phyloP scores from a whole-genome alignment of 805 yeast species.

The Sugiyamaella floridensis region DNA sequence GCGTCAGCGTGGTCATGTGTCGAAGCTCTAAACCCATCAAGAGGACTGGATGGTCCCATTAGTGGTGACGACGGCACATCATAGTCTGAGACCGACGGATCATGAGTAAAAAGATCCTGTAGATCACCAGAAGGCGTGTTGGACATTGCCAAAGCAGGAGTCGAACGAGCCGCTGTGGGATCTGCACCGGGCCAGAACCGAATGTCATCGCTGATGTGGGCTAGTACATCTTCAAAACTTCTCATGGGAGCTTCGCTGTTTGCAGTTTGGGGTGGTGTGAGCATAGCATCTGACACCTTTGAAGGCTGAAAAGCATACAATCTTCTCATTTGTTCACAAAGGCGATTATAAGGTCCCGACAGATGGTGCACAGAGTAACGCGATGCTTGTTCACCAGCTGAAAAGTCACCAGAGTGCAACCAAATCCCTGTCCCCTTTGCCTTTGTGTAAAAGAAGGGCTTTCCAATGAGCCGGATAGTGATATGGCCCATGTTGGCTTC shows the following conservation, averaged over 20 bases:
- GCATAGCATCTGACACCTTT: constrained; percentile 8
- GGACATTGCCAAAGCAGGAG: not conserved
- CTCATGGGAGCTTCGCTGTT: not conserved
- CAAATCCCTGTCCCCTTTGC: constrained; percentile 10
- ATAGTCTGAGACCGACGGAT: constrained; percentile 3
- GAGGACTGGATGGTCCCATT: not conserved
- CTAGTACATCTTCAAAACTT: not conserved
- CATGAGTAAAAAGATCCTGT: not conserved
- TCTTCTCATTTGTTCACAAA: constrained; percentile 12
- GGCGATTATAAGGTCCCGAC: constrained; percentile 11
- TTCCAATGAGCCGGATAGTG: constrained; percentile 7
- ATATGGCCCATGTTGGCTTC: constrained; percentile 12
- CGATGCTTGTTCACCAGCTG: constrained; percentile 14
- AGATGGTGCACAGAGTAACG: constrained; percentile 9
- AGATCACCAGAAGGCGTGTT: not conserved
- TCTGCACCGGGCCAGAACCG: not conserved
- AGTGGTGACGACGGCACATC: not conserved
- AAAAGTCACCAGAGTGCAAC: constrained; percentile 16
- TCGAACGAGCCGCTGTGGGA: constrained; percentile 1
- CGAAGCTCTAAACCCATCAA: not conserved
- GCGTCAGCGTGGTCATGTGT: not conserved
- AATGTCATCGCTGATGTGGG: not conserved
- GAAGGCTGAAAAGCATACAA: constrained; percentile 18
- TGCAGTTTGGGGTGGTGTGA: constrained; percentile 13
- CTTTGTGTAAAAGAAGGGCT: constrained; percentile 13